Percentiles rank a stretch among this genome's conserved stretches.
Conservation (phyloP, 2,329 filamentous ascomycete species). For the Aspergillus spinulosporus region DNA sequence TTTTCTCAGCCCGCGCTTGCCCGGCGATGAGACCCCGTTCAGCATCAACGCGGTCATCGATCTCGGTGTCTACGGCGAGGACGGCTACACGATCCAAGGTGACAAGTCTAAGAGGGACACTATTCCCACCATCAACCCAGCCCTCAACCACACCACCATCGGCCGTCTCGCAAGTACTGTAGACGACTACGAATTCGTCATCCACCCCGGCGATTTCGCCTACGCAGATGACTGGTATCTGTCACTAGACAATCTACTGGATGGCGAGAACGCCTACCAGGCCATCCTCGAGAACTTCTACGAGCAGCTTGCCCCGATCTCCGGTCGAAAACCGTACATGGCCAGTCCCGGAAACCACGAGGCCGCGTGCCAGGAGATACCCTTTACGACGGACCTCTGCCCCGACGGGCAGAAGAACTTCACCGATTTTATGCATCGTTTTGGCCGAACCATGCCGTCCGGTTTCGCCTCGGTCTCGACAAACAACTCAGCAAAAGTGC, state of each 20-base stretch:
- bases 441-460: constrained; percentile 54
- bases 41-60: constrained; percentile 56
- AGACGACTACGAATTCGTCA: constrained; percentile 56
- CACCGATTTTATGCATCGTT: constrained; percentile 60
- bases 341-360: constrained; percentile 61
- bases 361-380: constrained; percentile 48
- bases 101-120: constrained; percentile 50
- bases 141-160: constrained; percentile 62
- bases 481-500: constrained; percentile 43
- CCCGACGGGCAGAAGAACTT: constrained; percentile 59
- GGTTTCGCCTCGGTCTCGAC: constrained; percentile 53
- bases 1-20: constrained; percentile 55
- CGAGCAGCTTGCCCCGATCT: constrained; percentile 55
- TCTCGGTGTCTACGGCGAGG: constrained; percentile 55
- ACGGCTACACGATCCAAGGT: constrained; percentile 53
- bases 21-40: constrained; percentile 59
- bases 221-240: constrained; percentile 62
- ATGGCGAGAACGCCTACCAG: constrained; percentile 55
- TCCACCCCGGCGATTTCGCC: constrained; percentile 50
- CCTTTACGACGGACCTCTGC: constrained; percentile 27
- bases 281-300: constrained; percentile 61
- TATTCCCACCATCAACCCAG: constrained; percentile 53
- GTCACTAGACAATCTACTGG: constrained; percentile 48
- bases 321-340: constrained; percentile 59
- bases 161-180: constrained; percentile 53